These are phyloP conservation scores for Mycena galopus DNA, from an alignment of 768 basidiomycete species.

Conservation along the genomic window DNA sequence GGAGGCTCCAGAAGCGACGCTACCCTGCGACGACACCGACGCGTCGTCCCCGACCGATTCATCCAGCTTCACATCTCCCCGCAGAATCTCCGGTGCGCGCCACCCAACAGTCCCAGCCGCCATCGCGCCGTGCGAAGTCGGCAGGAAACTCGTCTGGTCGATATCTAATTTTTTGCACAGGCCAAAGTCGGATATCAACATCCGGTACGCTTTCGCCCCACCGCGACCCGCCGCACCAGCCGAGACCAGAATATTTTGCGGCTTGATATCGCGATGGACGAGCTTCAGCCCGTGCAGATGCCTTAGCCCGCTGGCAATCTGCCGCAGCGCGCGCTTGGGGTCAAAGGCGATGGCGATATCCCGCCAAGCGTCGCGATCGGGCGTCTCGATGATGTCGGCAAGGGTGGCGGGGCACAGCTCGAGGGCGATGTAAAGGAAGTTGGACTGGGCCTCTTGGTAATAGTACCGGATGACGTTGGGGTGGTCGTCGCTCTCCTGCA, in stretches of 20 bases:
- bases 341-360: conserved; percentile 86
- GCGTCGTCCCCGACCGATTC: conserved; percentile 71
- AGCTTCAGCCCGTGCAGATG: conserved; percentile 96
- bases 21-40: conserved; percentile 77
- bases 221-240: conserved; percentile 67
- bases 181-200: conserved; percentile 98
- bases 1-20: conserved; percentile 56
- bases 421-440: conserved; percentile 97
- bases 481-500: conserved; percentile 98
- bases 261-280: conserved; percentile 98
- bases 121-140: conserved; percentile 90
- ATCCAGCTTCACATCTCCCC: conserved; percentile 94
- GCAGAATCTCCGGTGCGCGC: conserved; percentile 96
- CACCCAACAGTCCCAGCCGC: conserved; percentile 96
- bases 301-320: conserved; percentile 88
- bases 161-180: conserved; percentile 95
- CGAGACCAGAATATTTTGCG: conserved; percentile 95
- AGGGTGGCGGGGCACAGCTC: conserved; percentile 94
- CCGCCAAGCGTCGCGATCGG: conserved; percentile 74
- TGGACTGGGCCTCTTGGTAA: conserved; percentile 93
- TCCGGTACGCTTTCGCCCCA: conserved; percentile 67
- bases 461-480: conserved; percentile 99
- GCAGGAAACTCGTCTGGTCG: conserved; percentile 96
- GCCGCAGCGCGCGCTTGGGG: conserved; percentile 87
- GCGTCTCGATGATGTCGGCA: conserved; percentile 87